Percentiles rank a stretch among this genome's conserved stretches.
Evolutionary conservation across 306 rosid species (phyloP).

Genomic region (Mucuna pruriens): DNA sequence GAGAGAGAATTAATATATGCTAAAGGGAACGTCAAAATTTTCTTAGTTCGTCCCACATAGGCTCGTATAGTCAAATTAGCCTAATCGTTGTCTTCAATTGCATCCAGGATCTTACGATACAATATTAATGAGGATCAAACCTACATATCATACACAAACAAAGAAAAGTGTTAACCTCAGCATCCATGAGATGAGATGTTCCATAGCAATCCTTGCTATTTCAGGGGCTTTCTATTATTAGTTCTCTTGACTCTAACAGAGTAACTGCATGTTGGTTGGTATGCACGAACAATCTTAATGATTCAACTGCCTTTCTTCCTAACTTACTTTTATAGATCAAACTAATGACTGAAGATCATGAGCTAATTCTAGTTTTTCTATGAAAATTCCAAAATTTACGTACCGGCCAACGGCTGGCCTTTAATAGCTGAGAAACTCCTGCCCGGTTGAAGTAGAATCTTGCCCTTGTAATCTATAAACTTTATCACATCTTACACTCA

Average conservation of each 20-base stretch:
- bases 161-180: neutral
- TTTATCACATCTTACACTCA: conserved; percentile 72
- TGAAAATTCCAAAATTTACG: neutral
- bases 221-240: neutral
- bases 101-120: conserved; percentile 77
- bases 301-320: too few relatives aligned
- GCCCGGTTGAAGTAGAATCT: conserved; percentile 75
- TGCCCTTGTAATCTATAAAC: conserved; percentile 84
- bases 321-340: neutral
- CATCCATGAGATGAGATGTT: too few relatives aligned
- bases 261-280: neutral
- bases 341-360: neutral
- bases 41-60: conserved; percentile 67
- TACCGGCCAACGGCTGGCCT: conserved; percentile 96
- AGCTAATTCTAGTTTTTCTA: neutral
- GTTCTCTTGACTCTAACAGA: neutral
- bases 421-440: conserved; percentile 86
- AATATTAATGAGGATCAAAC: conserved; percentile 82
- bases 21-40: conserved; percentile 65
- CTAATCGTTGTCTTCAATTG: conserved; percentile 78
- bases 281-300: neutral
- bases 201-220: neutral
- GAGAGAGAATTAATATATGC: conserved; percentile 74
- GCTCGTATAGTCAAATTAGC: conserved; percentile 84
- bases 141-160: conserved; percentile 49